Evolutionary conservation across 1,139 yeast species (phyloP).

Genomic region (Geotrichum aggregatum): DNA sequence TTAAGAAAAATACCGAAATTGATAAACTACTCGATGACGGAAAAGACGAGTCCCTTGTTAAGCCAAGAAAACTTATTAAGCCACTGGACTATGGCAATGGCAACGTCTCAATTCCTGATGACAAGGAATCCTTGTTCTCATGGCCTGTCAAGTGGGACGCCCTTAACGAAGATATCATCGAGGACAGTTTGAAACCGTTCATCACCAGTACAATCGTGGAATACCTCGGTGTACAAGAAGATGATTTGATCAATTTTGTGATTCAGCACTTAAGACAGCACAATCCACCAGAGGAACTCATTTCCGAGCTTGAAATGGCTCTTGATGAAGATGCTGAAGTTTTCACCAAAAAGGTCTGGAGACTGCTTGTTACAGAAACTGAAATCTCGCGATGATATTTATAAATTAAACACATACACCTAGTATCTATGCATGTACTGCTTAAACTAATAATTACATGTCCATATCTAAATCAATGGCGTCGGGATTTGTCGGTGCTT

Average conservation of each 20-base stretch:
- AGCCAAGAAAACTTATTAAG: slow-evolving; percentile 6
- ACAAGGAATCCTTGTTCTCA: slow-evolving; percentile 26
- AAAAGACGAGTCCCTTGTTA: not conserved
- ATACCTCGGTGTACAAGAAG: slow-evolving; percentile 39
- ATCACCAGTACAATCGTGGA: slow-evolving; percentile 35
- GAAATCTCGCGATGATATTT: slow-evolving; percentile 21
- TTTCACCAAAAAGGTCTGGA: slow-evolving; percentile 34
- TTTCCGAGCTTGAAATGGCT: slow-evolving; percentile 34
- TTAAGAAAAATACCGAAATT: slow-evolving; percentile 2
- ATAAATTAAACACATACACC: not conserved
- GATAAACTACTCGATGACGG: slow-evolving; percentile 15
- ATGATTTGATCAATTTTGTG: slow-evolving; percentile 36
- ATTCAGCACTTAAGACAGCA: slow-evolving; percentile 31
- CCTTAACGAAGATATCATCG: slow-evolving; percentile 29
- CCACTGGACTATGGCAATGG: slow-evolving; percentile 12
- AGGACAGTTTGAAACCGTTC: slow-evolving; percentile 30
- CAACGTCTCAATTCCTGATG: slow-evolving; percentile 26
- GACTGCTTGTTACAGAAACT: slow-evolving; percentile 30
- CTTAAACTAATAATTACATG: slow-evolving; percentile 27
- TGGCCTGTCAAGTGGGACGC: slow-evolving; percentile 34
- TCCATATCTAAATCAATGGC: slow-evolving; percentile 64
- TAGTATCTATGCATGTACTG: not conserved
- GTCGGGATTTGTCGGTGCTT: slow-evolving; percentile 50
- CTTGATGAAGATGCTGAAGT: slow-evolving; percentile 39
- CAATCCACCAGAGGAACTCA: slow-evolving; percentile 31